Base-by-base conservation (phyloP, 78 protist species). In the Salpingoeca rosetta region DNA sequence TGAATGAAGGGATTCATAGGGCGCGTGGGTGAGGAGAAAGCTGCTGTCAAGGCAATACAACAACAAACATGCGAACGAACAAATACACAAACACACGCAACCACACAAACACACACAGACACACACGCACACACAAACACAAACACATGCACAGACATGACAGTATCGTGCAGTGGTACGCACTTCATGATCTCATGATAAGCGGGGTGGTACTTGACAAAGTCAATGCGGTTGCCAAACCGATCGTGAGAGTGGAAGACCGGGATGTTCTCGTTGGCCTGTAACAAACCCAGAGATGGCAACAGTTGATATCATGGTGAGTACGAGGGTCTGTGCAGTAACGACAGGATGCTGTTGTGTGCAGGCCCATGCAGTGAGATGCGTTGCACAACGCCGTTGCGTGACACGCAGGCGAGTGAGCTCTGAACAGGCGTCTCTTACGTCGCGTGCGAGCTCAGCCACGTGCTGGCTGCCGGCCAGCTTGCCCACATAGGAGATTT, bases 221-320 rank as follows among this genome's bases (percentile, higher is more conserved):
- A 36, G 81, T 86, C 51, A 25, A 86, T n/a, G 44, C 85, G 84
- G 26, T 81, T 80, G 43, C 89, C 89, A n/a, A n/a, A 44, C 26
- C 74, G 43, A 0, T 86, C 89, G 65, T 86, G 85, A 0, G 89
- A 73, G 37, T 44, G 2, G n/a, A 86, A 72, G 51, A 44, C 36
- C 27, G 89, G 89, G 38, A 39, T 0, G 76, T 81, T 2, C 73
- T 35, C 40, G 80, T 86, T 80, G 40, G 85, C 89, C 39, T 0
- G 3, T 51, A 51, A 17, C 31, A 51, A 51, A 17, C 7, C 65
- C 65, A 51, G 65, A 17, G 17, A 51, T 51, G 65, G 17, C 7
- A 22, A 17, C 7, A 17, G 65, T 7, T 51, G 65, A n/a, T n/a
- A n/a, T n/a, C 65, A 51, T 17, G 65, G 65, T 51, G 65, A 22